Evolutionary conservation across 208 protist species (phyloP).

Genomic region (Wallacemonas sp.): DNA sequence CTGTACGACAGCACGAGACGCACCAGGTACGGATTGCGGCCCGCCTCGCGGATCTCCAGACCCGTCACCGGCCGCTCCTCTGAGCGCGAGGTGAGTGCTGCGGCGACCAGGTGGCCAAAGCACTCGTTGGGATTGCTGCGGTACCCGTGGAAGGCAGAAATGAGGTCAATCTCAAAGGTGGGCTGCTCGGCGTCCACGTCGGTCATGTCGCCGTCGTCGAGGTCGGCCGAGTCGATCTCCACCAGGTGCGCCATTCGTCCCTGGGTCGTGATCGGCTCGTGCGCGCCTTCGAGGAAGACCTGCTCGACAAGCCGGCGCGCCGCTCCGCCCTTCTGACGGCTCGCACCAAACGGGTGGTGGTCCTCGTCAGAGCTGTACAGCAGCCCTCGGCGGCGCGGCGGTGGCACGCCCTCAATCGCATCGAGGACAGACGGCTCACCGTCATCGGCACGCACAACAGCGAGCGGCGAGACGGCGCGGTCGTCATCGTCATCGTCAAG

Average conservation of each 20-base stretch:
- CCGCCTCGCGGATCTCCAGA: conserved; percentile 59
- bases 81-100: conserved; percentile 64
- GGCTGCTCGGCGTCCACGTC: conserved; percentile 33
- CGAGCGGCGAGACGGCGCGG: background rate
- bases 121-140: conserved; percentile 63
- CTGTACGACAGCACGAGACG: conserved; percentile 61
- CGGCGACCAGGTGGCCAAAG: conserved; percentile 78
- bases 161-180: conserved; percentile 64
- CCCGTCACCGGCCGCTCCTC: conserved; percentile 56
- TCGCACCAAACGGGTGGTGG: conserved; percentile 7
- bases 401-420: background rate
- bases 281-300: background rate
- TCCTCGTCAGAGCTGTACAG: conserved; percentile 8
- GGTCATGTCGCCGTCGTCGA: conserved; percentile 29
- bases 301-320: background rate
- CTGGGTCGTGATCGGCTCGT: conserved; percentile 14
- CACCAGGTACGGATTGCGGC: conserved; percentile 68
- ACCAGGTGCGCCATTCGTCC: conserved; percentile 6
- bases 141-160: conserved; percentile 68
- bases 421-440: conserved; percentile 5
- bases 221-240: conserved; percentile 28
- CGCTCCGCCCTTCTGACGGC: background rate
- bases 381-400: background rate
- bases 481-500: no score
- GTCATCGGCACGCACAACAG: background rate